A percentile compares a stretch with the other conserved stretches of the same genome.
phyloP scores from a whole-genome alignment of 2,329 filamentous ascomycete genomes.

The Phialocephala subalpina region DNA sequence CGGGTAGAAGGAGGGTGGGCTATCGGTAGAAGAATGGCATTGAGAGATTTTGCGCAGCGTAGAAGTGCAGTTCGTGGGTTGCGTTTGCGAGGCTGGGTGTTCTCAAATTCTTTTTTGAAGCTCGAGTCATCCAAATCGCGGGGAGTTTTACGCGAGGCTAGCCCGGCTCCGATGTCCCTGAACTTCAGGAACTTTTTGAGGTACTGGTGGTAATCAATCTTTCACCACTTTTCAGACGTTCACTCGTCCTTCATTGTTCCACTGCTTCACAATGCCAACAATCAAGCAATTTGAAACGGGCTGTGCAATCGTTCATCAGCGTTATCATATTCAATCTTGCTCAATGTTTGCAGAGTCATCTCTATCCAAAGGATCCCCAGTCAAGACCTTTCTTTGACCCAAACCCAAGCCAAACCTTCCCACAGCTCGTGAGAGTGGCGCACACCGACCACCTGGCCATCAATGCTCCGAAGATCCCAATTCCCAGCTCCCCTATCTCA shows the following conservation, averaged over 20 bases:
- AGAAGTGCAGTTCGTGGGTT: slow-evolving; percentile 7
- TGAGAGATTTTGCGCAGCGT: slow-evolving; percentile 11
- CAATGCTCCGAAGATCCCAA: slow-evolving; percentile 26
- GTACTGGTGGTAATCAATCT: too few relatives aligned
- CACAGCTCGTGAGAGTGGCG: slow-evolving; percentile 13
- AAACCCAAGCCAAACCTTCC: neutral
- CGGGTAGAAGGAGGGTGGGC: slow-evolving; percentile 17
- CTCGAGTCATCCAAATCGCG: slow-evolving; percentile 18
- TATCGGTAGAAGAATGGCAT: slow-evolving; percentile 35
- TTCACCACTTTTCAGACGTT: neutral
- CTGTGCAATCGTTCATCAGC: slow-evolving; percentile 13
- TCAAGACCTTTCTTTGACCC: slow-evolving; percentile 15
- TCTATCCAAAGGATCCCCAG: slow-evolving; percentile 15
- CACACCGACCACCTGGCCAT: slow-evolving; percentile 19
- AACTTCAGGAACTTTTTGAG: neutral
- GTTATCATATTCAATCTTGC: slow-evolving; percentile 15
- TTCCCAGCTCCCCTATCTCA: slow-evolving; percentile 11
- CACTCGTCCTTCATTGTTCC: slow-evolving; percentile 6
- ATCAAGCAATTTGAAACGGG: slow-evolving; percentile 2
- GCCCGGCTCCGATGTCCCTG: slow-evolving; percentile 13
- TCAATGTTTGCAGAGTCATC: slow-evolving; percentile 1
- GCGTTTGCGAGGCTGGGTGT: slow-evolving; percentile 2
- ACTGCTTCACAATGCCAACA: neutral
- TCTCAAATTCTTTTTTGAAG: slow-evolving; percentile 17
- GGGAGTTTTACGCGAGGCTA: slow-evolving; percentile 18